phyloP scores from a whole-genome alignment of 306 rosid genomes.

The Argentina anserina region DNA sequence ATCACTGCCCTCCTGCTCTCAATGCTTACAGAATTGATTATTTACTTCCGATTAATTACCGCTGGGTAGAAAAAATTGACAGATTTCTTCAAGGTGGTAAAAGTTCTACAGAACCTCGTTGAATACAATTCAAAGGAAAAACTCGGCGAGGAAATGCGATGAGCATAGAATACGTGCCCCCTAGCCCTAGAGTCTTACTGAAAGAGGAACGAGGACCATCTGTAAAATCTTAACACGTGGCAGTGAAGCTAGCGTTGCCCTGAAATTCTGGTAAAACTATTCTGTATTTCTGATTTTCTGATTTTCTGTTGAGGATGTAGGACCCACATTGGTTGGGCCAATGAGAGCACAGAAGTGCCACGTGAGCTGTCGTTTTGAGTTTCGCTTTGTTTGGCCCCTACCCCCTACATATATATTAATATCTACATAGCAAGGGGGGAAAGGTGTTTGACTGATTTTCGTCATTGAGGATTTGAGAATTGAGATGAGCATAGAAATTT shows the following conservation, averaged over 20 bases:
- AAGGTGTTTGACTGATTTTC: too few relatives aligned
- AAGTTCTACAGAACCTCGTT: too few relatives aligned
- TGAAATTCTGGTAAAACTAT: neutral
- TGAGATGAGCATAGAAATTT: too few relatives aligned
- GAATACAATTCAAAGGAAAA: neutral
- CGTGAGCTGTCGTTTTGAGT: conserved; percentile 28
- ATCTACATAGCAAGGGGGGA: too few relatives aligned
- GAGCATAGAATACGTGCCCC: conserved; percentile 12
- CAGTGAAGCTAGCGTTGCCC: conserved; percentile 19
- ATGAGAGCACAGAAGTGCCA: conserved; percentile 17
- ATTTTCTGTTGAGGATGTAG: neutral
- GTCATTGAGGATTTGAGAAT: too few relatives aligned
- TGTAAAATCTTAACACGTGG: conserved; percentile 29
- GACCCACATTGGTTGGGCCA: conserved; percentile 12
- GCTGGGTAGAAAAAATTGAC: neutral
- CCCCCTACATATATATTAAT: too few relatives aligned
- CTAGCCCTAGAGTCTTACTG: too few relatives aligned
- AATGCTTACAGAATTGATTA: neutral
- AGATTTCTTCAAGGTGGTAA: neutral
- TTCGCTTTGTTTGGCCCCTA: conserved; percentile 8
- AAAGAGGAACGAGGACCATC: conserved; percentile 14
- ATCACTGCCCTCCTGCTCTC: too few relatives aligned
- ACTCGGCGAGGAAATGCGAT: conserved; percentile 13
- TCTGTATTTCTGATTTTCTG: too few relatives aligned
- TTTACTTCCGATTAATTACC: too few relatives aligned